Conservation (phyloP, 495 filamentous ascomycete species). For the Xylaria scruposa region DNA sequence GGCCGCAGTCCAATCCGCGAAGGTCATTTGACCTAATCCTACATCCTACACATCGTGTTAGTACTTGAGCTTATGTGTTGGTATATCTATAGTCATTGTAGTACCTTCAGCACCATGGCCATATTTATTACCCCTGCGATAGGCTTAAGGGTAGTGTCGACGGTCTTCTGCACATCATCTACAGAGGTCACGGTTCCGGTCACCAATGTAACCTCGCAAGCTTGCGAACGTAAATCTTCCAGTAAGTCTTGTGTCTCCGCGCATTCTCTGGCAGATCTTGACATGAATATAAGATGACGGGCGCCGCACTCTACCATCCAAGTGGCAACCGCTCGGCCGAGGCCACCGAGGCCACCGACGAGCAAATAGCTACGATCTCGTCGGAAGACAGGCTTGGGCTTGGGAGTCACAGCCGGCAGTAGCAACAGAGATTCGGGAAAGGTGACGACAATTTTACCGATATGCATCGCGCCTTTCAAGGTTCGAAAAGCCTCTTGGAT, state of each 20-base stretch:
- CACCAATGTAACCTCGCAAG: constrained; percentile 38
- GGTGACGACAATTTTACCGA: constrained; percentile 4
- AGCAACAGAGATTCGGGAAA: not conserved
- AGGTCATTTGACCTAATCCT: too few species aligned
- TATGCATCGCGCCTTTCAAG: constrained; percentile 13
- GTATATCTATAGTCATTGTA: not conserved
- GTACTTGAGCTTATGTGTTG: too few species aligned
- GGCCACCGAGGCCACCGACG: constrained; percentile 40
- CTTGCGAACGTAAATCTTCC: constrained; percentile 26
- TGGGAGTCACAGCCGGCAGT: not conserved
- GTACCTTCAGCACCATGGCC: constrained; percentile 17
- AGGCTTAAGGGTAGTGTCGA: constrained; percentile 41
- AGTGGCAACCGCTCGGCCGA: constrained; percentile 35
- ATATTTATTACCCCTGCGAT: constrained; percentile 6
- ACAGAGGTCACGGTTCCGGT: constrained; percentile 62
- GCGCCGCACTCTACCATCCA: constrained; percentile 40
- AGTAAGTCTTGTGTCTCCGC: not conserved
- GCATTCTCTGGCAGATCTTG: not conserved
- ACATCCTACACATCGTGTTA: too few species aligned
- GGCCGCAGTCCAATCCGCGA: too few species aligned
- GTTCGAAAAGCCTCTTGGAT: constrained; percentile 14
- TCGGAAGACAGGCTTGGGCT: not conserved
- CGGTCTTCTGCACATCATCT: constrained; percentile 61
- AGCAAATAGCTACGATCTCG: constrained; percentile 37
- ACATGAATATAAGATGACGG: constrained; percentile 36